Evolutionary conservation across 2,329 filamentous ascomycete species (phyloP).

Genomic region (Endoconidiophora laricicola): DNA sequence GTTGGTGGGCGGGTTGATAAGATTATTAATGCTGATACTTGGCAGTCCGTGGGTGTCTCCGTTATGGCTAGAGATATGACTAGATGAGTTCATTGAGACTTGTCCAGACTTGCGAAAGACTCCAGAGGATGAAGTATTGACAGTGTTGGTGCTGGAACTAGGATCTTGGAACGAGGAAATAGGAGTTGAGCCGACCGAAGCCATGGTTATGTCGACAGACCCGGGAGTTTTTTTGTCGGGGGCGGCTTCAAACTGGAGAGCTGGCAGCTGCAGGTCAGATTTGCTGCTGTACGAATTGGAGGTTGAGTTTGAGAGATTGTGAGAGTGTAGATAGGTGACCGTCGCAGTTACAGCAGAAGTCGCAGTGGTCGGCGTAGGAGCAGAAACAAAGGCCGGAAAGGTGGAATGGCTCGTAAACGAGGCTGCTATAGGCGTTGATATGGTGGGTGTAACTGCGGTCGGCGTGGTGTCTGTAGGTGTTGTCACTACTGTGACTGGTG

Average conservation of each 20-base stretch:
- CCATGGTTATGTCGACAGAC: constrained; percentile 3
- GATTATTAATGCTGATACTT: constrained; percentile 21
- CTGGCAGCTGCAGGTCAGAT: background rate
- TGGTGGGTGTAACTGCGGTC: constrained; percentile 1
- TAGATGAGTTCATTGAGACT: background rate
- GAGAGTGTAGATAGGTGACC: background rate
- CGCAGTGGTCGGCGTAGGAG: constrained; percentile 5
- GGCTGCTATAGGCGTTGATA: background rate
- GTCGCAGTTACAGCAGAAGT: constrained; percentile 9
- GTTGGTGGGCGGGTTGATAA: constrained; percentile 9
- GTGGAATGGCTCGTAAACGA: background rate
- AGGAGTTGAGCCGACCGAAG: constrained; percentile 3
- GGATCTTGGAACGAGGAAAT: constrained; percentile 1
- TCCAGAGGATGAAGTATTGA: too few relatives aligned
- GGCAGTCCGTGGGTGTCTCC: constrained; percentile 15
- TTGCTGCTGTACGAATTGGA: background rate
- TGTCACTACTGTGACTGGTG: constrained; percentile 12
- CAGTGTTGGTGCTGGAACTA: background rate
- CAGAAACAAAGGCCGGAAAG: constrained; percentile 5
- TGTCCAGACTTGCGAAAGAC: background rate
- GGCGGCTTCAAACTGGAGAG: background rate
- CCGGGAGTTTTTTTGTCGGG: background rate
- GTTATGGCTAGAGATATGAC: background rate
- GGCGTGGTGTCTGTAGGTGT: constrained; percentile 6
- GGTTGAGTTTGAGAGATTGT: background rate